phyloP scores from a whole-genome alignment of 306 rosid genomes.

The Vicia villosa region DNA sequence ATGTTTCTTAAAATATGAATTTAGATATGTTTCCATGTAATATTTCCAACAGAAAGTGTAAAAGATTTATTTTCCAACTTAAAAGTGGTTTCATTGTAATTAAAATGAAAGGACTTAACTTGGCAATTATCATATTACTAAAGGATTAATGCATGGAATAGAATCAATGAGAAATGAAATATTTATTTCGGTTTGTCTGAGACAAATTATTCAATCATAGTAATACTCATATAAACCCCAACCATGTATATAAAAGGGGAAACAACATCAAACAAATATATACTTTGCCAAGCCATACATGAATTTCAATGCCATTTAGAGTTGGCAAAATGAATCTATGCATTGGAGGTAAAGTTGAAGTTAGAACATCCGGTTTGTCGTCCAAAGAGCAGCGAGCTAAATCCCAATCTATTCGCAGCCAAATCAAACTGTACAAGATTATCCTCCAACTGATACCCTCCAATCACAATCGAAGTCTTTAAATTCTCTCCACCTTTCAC shows the following conservation, averaged over 20 bases:
- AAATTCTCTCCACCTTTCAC: constrained; percentile 45
- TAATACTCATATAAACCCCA: background rate
- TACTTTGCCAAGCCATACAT: background rate
- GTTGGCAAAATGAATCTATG: background rate
- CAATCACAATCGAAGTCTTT: constrained; percentile 46
- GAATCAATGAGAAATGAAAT: too few species aligned
- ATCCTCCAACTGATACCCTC: constrained; percentile 50
- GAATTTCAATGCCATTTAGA: background rate
- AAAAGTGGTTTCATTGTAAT: too few species aligned
- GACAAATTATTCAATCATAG: background rate
- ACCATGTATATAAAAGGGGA: background rate
- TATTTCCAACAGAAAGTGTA: too few species aligned
- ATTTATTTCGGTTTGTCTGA: background rate
- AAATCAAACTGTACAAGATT: constrained; percentile 52
- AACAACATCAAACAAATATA: background rate
- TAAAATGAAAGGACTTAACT: too few species aligned
- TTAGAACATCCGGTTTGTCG: constrained; percentile 37
- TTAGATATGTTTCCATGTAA: too few species aligned
- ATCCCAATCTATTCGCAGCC: constrained; percentile 44
- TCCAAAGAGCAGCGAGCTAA: constrained; percentile 47
- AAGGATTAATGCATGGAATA: too few species aligned
- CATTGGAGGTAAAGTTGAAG: constrained; percentile 52
- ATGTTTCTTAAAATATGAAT: too few species aligned
- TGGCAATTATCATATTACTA: too few species aligned
- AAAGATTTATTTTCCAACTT: too few species aligned